Evolutionary conservation across 2,329 filamentous ascomycete species (phyloP).

Genomic region (Neocatenulostroma microsporum): DNA sequence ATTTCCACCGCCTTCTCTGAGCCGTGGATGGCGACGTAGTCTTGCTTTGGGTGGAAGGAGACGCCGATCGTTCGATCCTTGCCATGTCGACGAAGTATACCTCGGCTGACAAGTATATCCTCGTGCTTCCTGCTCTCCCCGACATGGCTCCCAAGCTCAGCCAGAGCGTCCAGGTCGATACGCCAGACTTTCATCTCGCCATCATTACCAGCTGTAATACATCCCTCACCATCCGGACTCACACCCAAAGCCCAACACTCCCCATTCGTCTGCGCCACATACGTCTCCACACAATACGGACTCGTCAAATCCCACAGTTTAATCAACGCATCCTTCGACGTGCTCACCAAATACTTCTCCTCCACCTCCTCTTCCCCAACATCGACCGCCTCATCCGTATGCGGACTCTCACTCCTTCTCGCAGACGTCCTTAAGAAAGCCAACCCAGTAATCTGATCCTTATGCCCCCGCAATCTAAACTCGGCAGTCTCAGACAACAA

Average conservation of each 20-base stretch:
- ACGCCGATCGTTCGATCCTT: conserved; percentile 82
- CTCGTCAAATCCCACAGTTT: conserved; percentile 94
- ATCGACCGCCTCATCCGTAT: conserved; percentile 42
- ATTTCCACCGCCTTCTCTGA: conserved; percentile 88
- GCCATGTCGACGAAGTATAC: conserved; percentile 71
- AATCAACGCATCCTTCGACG: conserved; percentile 88
- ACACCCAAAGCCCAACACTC: conserved; percentile 94
- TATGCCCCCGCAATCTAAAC: conserved; percentile 89
- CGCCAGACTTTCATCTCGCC: conserved; percentile 95
- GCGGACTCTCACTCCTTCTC: conserved; percentile 34
- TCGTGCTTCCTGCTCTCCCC: conserved; percentile 55
- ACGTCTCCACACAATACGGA: conserved; percentile 94
- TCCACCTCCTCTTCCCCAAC: conserved; percentile 45
- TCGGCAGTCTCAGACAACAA: conserved; percentile 86
- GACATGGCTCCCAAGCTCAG: conserved; percentile 37
- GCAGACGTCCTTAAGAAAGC: conserved; percentile 61
- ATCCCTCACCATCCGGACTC: conserved; percentile 74
- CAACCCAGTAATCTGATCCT: conserved; percentile 88
- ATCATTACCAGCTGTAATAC: conserved; percentile 91
- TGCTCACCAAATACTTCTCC: conserved; percentile 75
- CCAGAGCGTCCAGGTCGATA: conserved; percentile 57
- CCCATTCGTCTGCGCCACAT: conserved; percentile 89
- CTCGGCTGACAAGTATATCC: conserved; percentile 66
- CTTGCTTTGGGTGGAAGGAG: conserved; percentile 70
- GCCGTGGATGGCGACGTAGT: conserved; percentile 89